phyloP scores from a whole-genome alignment of 257 asterid genomes.

The Jasminum sambac region DNA sequence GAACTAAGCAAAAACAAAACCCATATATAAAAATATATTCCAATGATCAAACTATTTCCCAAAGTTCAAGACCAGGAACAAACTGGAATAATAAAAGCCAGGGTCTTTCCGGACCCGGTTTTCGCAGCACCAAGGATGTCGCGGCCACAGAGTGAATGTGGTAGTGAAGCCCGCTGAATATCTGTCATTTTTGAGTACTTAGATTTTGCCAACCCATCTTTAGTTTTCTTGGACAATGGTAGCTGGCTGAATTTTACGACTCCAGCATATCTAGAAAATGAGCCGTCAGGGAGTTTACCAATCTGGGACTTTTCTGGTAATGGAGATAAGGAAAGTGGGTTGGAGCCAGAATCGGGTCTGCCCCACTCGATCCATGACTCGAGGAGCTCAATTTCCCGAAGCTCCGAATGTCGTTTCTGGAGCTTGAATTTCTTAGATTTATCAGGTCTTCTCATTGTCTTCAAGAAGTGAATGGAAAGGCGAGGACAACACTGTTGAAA shows the following conservation, averaged over 20 bases:
- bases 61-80: conserved; percentile 16
- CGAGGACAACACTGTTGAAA: no score
- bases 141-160: conserved; percentile 86
- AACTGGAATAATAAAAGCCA: conserved; percentile 89
- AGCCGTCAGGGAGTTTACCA: conserved; percentile 58
- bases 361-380: conserved; percentile 69
- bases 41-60: background rate
- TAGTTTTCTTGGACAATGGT: conserved; percentile 77
- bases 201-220: conserved; percentile 58
- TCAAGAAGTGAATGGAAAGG: background rate
- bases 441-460: conserved; percentile 46
- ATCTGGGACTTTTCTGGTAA: conserved; percentile 51
- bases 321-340: conserved; percentile 62
- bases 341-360: conserved; percentile 70
- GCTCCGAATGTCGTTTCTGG: conserved; percentile 55
- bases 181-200: conserved; percentile 69
- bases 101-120: conserved; percentile 95
- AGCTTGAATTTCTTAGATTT: conserved; percentile 51
- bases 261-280: conserved; percentile 71
- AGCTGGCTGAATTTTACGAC: conserved; percentile 62
- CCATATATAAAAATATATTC: background rate
- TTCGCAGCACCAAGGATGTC: conserved; percentile 97
- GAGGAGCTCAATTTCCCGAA: conserved; percentile 66
- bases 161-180: conserved; percentile 90
- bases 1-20: background rate